phyloP scores from a whole-genome alignment of 805 yeast genomes.

The Nakazawaea ishiwadae region DNA sequence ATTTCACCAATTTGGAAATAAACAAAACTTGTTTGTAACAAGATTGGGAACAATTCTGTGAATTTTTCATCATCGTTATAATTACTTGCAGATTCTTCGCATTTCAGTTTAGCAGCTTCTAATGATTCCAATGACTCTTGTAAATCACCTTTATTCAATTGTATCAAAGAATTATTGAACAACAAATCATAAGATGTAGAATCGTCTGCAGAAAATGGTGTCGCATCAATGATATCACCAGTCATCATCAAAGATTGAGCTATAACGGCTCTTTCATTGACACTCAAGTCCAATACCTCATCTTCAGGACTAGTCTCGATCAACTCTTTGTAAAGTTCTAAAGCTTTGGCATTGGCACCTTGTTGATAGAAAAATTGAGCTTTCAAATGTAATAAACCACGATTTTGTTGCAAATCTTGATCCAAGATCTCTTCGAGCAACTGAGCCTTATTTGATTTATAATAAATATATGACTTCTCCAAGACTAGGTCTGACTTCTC shows the following conservation, averaged over 20 bases:
- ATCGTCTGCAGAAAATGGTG: conserved; percentile 10
- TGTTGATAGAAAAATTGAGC: conserved; percentile 49
- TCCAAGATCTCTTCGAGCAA: conserved; percentile 19
- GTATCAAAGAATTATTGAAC: conserved; percentile 55
- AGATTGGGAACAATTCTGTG: conserved; percentile 55
- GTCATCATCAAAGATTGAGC: conserved; percentile 37
- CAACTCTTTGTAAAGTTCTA: conserved; percentile 39
- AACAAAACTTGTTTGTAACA: conserved; percentile 55
- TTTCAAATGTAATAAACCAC: conserved; percentile 42
- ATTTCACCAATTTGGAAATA: conserved; percentile 32
- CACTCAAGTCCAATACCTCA: conserved; percentile 47
- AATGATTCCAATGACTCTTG: conserved; percentile 37
- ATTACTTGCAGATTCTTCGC: conserved; percentile 33
- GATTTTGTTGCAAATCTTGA: conserved; percentile 14
- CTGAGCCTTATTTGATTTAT: conserved; percentile 38
- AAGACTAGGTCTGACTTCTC: conserved; percentile 34
- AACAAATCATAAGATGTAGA: conserved; percentile 46
- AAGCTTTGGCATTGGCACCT: conserved; percentile 42
- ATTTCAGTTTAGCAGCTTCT: conserved; percentile 38
- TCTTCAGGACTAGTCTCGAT: conserved; percentile 31
- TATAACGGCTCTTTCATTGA: conserved; percentile 65
- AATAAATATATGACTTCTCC: conserved; percentile 56
- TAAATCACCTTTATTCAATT: conserved; percentile 36
- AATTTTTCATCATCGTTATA: conserved; percentile 41
- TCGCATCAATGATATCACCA: conserved; percentile 13